These are phyloP conservation scores for Leucocoprinus sp. DNA, from an alignment of 768 basidiomycete species.

Conservation along the genomic window DNA sequence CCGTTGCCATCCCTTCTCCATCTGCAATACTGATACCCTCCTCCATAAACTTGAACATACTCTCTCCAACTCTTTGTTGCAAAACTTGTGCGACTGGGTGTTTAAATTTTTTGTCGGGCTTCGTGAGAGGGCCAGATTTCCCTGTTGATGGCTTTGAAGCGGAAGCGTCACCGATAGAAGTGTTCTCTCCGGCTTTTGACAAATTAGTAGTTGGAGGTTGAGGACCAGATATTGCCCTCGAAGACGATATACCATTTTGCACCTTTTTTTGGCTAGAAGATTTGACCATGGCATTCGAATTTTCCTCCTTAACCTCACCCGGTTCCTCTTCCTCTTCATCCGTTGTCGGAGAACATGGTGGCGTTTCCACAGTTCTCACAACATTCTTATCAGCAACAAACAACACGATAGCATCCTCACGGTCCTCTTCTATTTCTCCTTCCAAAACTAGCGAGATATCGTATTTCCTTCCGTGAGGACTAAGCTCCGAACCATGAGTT, in stretches of 20 bases:
- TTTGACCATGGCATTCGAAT: background rate
- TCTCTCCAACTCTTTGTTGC: constrained; percentile 26
- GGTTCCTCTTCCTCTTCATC: constrained; percentile 1
- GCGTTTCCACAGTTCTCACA: constrained; percentile 4
- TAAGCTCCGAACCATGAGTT: constrained; percentile 7
- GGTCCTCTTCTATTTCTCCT: constrained; percentile 22
- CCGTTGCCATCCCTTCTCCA: constrained; percentile 20
- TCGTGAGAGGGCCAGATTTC: constrained; percentile 7
- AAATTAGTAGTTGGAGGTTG: constrained; percentile 6
- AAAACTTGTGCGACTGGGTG: constrained; percentile 27
- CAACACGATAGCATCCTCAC: constrained; percentile 14
- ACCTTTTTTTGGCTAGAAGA: no score
- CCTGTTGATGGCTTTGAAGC: constrained; percentile 8
- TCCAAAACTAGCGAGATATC: constrained; percentile 33
- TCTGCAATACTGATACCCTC: constrained; percentile 25
- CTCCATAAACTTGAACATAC: constrained; percentile 30
- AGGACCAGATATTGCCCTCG: no score
- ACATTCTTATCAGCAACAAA: constrained; percentile 11
- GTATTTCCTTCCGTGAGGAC: constrained; percentile 18
- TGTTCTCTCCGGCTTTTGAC: constrained; percentile 3
- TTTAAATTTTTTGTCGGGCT: constrained; percentile 14
- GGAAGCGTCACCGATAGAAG: constrained; percentile 3
- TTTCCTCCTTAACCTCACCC: background rate
- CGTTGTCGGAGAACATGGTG: constrained; percentile 2
- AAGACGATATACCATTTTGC: background rate